These are phyloP conservation scores for Angophora floribunda DNA, from an alignment of 345 rosid genomes.

Conservation along the genomic window DNA sequence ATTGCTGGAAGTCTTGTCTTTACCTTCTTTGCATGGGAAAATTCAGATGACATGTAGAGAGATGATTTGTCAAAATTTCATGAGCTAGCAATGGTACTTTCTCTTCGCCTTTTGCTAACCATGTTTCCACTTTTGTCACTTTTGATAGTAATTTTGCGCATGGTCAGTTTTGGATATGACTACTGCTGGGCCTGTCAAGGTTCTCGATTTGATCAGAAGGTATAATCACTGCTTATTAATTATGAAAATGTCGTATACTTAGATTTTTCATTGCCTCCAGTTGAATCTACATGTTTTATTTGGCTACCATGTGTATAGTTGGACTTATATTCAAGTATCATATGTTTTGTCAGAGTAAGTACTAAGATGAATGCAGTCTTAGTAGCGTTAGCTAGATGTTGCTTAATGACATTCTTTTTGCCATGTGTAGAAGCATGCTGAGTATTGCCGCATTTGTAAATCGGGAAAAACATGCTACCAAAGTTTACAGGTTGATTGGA, in stretches of 20 bases:
- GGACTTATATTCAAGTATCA: neutral
- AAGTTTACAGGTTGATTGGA: constrained; percentile 35
- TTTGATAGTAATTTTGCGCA: constrained; percentile 64
- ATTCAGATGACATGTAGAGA: neutral
- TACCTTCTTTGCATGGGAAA: neutral
- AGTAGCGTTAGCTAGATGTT: neutral
- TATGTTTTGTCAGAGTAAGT: neutral
- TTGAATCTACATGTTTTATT: neutral
- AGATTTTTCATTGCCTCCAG: neutral
- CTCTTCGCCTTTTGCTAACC: neutral
- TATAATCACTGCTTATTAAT: constrained; percentile 1
- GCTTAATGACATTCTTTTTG: neutral
- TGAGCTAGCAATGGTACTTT: neutral
- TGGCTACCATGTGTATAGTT: neutral
- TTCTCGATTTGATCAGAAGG: constrained; percentile 67
- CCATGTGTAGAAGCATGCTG: constrained; percentile 45
- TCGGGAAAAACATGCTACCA: constrained; percentile 52
- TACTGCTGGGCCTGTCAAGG: constrained; percentile 60
- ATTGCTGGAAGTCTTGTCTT: neutral
- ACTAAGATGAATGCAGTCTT: neutral
- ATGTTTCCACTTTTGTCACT: constrained; percentile 13
- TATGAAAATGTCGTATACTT: neutral
- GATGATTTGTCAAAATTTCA: neutral
- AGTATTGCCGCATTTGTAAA: constrained; percentile 46
- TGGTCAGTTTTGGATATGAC: constrained; percentile 94